These are phyloP conservation scores for Paratinospora sagittata DNA, from an alignment of 164 flowering plant genomes.

Conservation along the genomic window DNA sequence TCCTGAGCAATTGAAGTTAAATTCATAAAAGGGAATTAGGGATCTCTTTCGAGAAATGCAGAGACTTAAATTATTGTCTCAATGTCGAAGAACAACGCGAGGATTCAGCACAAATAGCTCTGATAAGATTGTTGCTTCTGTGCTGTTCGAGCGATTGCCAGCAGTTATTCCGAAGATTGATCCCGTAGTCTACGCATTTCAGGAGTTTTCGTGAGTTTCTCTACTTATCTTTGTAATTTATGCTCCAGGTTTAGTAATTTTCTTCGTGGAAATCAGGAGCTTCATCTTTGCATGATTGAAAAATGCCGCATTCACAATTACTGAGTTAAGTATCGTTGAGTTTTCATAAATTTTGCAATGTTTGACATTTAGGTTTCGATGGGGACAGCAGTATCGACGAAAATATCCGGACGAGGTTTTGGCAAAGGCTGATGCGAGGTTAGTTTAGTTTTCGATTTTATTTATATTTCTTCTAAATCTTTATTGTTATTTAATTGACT, in stretches of 20 bases:
- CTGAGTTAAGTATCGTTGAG: not conserved
- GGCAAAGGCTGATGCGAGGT: slow-evolving; percentile 66
- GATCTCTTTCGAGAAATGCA: slow-evolving; percentile 29
- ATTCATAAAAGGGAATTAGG: not conserved
- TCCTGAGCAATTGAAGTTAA: not conserved
- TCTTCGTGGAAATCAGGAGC: not conserved
- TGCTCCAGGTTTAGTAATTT: not conserved
- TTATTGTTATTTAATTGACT: too few relatives aligned
- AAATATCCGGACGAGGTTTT: slow-evolving; percentile 71
- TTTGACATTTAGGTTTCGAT: slow-evolving; percentile 50
- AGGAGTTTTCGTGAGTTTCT: slow-evolving; percentile 75
- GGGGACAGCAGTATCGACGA: slow-evolving; percentile 79
- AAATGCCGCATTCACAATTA: not conserved
- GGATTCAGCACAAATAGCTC: slow-evolving; percentile 42
- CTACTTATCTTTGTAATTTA: not conserved
- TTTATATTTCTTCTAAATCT: too few relatives aligned
- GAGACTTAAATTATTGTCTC: slow-evolving; percentile 24
- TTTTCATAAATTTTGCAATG: not conserved
- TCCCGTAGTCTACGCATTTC: slow-evolving; percentile 86
- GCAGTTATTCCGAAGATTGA: slow-evolving; percentile 89
- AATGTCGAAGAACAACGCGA: slow-evolving; percentile 25
- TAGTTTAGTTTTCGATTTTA: not conserved
- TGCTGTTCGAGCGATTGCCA: slow-evolving; percentile 86
- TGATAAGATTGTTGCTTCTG: slow-evolving; percentile 78
- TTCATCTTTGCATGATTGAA: not conserved